Evolutionary conservation across 768 basidiomycete species (phyloP), one percentile per base, ranked within the genome.

Genomic region (Lactarius akahatsu): DNA sequence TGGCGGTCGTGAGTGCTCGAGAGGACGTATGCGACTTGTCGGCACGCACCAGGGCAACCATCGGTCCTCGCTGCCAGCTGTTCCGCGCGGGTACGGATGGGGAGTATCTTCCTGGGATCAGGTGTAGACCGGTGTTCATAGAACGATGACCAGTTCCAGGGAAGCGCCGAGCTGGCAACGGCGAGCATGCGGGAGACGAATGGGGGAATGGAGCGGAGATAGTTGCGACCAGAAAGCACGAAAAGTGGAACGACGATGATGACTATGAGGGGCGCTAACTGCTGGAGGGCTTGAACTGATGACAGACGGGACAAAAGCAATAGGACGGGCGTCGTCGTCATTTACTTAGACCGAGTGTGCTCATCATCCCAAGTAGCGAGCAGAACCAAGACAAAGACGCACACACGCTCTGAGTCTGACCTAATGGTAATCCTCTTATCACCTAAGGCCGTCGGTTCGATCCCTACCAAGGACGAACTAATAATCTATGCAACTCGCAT

Each of bases 61-160:
- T 74, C 75, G 26, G 74, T 82, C 28, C 41, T 59, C 77, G 81
- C 71, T 45, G 82, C 80, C 65, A 85, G 71, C 73, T 89, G 88
- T 56, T 88, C 86, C 18, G 81, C 78, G 50, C 85, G 80, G 28
- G 85, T 82, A 34, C 86, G 81, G 32, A 77, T 71, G 20, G 58
- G 10, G 11, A 79, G 76, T 72, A 82, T 85, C 75, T 81, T 84
- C 76, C 76, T 80, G 23, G 80, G 74, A 72, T 80, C 85, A 71
- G 80, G 2, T n/a, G 20, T 1, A 18, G 56, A 20, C 7, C 40
- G 72, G 26, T 74, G 72, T 38, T 64, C 47, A 40, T 69, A 54
- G 28, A 45, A 38, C 16, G 70, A 61, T 11, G 56, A 78, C 86
- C 88, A 89, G 68, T 83, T 81, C 89, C 88, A 91, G 18, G 86